A percentile compares a stretch with the other conserved stretches of the same genome.
phyloP scores from a whole-genome alignment of 2,329 filamentous ascomycete species.

The Colletotrichum aenigma region DNA sequence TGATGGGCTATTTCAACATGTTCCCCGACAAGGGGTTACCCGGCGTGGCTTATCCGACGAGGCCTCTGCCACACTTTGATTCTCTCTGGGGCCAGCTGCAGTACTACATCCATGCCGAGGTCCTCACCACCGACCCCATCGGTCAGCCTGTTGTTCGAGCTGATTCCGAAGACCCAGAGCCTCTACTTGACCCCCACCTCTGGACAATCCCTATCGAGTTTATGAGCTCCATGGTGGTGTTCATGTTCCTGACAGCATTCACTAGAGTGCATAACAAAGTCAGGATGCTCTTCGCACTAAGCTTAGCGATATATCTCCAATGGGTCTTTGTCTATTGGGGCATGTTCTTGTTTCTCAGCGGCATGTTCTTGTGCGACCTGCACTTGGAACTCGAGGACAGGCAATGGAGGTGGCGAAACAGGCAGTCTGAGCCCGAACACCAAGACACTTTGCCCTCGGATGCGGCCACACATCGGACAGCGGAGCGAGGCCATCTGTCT shows the following conservation, averaged over 20 bases:
- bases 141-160: neutral
- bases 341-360: neutral
- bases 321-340: neutral
- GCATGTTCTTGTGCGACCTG: constrained; percentile 4
- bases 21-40: neutral
- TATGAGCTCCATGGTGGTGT: constrained; percentile 60
- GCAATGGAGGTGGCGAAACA: neutral
- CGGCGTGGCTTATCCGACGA: constrained; percentile 26
- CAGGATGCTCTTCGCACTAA: neutral
- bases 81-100: constrained; percentile 43
- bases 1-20: constrained; percentile 24
- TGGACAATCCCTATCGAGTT: constrained; percentile 69
- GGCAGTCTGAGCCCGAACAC: neutral
- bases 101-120: constrained; percentile 23
- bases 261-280: constrained; percentile 26
- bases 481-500: neutral
- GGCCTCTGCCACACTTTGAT: constrained; percentile 35
- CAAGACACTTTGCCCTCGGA: neutral
- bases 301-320: neutral
- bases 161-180: constrained; percentile 28
- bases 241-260: constrained; percentile 54
- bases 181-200: constrained; percentile 59
- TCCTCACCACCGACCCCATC: constrained; percentile 10
- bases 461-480: neutral
- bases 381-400: neutral